Conservation (phyloP, 495 filamentous ascomycete species). For the Annulohypoxylon nitens region DNA sequence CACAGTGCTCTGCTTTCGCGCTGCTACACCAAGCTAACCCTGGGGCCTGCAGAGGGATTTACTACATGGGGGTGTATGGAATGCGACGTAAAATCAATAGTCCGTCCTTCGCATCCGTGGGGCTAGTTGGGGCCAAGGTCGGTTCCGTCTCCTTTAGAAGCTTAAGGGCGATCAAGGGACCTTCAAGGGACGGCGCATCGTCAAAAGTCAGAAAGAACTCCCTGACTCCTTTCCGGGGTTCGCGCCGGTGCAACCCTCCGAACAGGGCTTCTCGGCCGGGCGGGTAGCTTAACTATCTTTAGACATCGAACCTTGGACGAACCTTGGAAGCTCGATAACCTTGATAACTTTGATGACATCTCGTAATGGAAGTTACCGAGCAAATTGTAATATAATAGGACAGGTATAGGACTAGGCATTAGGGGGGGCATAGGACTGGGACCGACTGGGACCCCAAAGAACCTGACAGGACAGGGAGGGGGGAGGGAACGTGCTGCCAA, state of each 20-base stretch:
- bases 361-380: conserved; percentile 24
- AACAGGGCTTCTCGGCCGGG: conserved; percentile 34
- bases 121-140: conserved; percentile 30
- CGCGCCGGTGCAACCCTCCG: conserved; percentile 34
- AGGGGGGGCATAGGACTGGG: too few species aligned
- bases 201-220: conserved; percentile 32
- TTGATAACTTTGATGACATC: conserved; percentile 21
- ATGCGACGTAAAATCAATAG: conserved; percentile 37
- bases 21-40: not conserved
- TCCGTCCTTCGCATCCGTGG: conserved; percentile 28
- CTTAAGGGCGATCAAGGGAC: not conserved
- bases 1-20: conserved; percentile 4
- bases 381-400: conserved; percentile 15
- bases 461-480: conserved; percentile 1
- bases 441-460: not conserved
- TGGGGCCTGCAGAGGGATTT: conserved; percentile 18
- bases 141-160: conserved; percentile 38
- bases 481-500: not conserved
- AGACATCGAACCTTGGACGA: conserved; percentile 24
- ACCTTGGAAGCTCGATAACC: conserved; percentile 8
- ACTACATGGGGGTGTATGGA: conserved; percentile 25
- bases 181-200: conserved; percentile 20
- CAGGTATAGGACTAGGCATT: too few species aligned
- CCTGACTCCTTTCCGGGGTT: conserved; percentile 27
- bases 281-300: conserved; percentile 37